phyloP scores from a whole-genome alignment of 2,329 filamentous ascomycete species.

The Sporothrix pallida region DNA sequence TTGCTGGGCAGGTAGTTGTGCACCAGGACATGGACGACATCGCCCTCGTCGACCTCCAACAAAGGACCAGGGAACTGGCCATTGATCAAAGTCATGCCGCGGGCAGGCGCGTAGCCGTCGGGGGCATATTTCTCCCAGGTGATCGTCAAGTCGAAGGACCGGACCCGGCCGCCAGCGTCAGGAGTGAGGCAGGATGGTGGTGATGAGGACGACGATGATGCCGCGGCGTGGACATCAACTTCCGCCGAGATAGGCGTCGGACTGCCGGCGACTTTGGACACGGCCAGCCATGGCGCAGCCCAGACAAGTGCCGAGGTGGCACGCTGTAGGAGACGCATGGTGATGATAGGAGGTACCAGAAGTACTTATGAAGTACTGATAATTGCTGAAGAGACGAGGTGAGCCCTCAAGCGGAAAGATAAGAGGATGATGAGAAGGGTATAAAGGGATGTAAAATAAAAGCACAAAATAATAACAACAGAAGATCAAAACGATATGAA shows the following conservation, averaged over 20 bases:
- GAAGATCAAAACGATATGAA: neutral
- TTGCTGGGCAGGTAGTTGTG: constrained; percentile 55
- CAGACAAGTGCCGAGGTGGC: constrained; percentile 18
- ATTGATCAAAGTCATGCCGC: constrained; percentile 58
- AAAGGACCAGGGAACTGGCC: constrained; percentile 66
- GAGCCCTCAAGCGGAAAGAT: too few relatives aligned
- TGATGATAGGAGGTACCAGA: neutral
- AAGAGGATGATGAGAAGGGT: too few relatives aligned
- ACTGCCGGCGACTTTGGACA: neutral
- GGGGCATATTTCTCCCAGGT: constrained; percentile 50
- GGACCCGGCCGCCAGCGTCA: constrained; percentile 11
- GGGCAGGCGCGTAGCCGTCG: constrained; percentile 49
- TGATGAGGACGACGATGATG: neutral
- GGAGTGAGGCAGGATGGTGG: neutral
- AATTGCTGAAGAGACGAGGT: neutral
- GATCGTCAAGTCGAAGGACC: constrained; percentile 41
- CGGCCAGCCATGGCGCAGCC: constrained; percentile 25
- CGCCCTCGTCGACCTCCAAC: constrained; percentile 60
- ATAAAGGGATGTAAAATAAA: neutral
- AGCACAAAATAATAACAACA: neutral
- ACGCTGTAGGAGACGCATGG: neutral
- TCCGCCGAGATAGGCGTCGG: neutral
- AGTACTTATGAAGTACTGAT: neutral
- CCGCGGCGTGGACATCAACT: neutral
- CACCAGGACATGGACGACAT: constrained; percentile 53